Evolutionary conservation across 306 rosid genomes (phyloP), one percentile per base, ranked within the genome.

Genomic region (Adenanthera pavonina): DNA sequence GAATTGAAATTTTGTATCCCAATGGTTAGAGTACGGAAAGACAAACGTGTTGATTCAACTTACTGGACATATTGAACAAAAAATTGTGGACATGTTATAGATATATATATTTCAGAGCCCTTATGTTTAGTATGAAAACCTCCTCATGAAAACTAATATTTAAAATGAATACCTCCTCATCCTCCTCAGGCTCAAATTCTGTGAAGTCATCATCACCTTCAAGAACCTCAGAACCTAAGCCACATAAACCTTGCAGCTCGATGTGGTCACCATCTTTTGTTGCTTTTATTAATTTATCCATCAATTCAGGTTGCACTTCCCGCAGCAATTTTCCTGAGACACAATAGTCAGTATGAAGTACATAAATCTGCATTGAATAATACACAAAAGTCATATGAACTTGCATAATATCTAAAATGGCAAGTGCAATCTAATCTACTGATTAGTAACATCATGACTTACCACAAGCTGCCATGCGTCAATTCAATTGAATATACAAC

Each of bases 231-330:
- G 85, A 53, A 49, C 59, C 85, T 46, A 88, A 82, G 73, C 86
- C 87, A 61, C 84, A 79, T 81, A 93, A 85, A 64, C 82, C 89
- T 78, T 85, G 93, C 73, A 95, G 89, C 87, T 85, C 93, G 41
- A 69, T 78, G 3, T 88, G 87, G 71, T 93, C 89, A 7, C 92
- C 84, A 46, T 85, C 91, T 84, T 91, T 92, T 38, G 98, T 93
- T 68, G 98, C 94, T 84, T 70, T 86, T 77, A 92, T 89, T 74
- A 92, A 87, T 64, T 79, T 79, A 74, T 93, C 98, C 97, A 96
- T 91, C 84, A 96, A 90, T 67, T 91, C 97, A 1, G 96, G 91
- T 61, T 89, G 85, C 78, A 85, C 97, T 10, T 88, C 91, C 43
- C 97, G 87, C 70, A 93, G 85, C 83, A 93, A 87, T 87, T 96